Evolutionary conservation across 2,329 filamentous ascomycete genomes (phyloP), one percentile per base, ranked within the genome.

Genomic region (Calonectria ilicicola): DNA sequence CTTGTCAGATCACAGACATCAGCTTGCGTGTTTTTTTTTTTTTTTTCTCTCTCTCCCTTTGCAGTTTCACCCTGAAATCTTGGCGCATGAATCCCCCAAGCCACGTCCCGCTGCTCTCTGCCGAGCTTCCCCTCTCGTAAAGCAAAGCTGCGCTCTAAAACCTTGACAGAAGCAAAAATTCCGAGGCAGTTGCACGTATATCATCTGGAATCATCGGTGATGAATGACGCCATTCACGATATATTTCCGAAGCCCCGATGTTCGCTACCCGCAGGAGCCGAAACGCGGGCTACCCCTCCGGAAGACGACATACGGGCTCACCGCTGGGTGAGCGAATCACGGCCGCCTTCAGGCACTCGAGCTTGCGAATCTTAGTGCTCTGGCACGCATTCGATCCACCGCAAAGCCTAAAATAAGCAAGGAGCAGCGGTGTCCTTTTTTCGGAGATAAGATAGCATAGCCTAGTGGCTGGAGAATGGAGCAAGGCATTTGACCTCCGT

Each of bases 171-270:
- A 23, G 53, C 29, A 17, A 23, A 38, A 38, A 9, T 17, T 9
- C 23, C 26, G 8, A 6, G 49, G 49, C 32, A 35, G 35, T 12
- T 21, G n/a, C 53, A 58, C 38, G 19, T 38, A 38, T 23, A 7
- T 3, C 46, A 38, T 60, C 53, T 60, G 21, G 53, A 60, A 60
- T 60, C 53, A 60, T 58, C 53, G 5, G 38, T 32, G n/a, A 32
- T n/a, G 17, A 32, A 60, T 60, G 32, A 60, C 53, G 53, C 53
- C 21, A 60, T 60, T 60, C 32, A 60, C 53, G 53, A 60, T 26
- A 40, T 40, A 60, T 60, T 40, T 21, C 53, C 53, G 53, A 60
- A 60, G n/a, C 27, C 35, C 53, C 21, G 35, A 60, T 15, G 23
- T n/a, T 51, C 47, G 47, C 26, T 27, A 21, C 53, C 53, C 53